phyloP scores from a whole-genome alignment of 1,284 basidiomycete genomes.

The Tylopilus orsonianus region DNA sequence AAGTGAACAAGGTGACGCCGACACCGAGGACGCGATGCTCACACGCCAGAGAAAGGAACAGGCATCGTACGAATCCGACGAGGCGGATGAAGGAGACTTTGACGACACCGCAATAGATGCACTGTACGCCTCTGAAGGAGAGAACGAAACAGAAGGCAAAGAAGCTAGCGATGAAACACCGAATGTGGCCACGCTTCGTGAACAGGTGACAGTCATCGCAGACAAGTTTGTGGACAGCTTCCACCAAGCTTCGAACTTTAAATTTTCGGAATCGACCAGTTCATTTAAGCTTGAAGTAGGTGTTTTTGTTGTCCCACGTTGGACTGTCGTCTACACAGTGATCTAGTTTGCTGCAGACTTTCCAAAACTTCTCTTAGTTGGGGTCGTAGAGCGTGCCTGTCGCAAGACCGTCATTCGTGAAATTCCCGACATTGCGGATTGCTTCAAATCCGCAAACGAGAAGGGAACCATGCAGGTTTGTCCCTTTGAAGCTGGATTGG shows the following conservation, averaged over 20 bases:
- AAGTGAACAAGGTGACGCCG: conserved; percentile 76
- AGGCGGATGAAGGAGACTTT: conserved; percentile 52
- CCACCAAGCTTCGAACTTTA: conserved; percentile 66
- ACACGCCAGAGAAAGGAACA: conserved; percentile 65
- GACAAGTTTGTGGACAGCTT: conserved; percentile 55
- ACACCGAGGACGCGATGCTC: conserved; percentile 76
- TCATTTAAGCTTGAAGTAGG: conserved; percentile 81
- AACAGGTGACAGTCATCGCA: conserved; percentile 46
- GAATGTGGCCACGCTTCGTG: conserved; percentile 38
- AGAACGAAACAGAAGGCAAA: conserved; percentile 35
- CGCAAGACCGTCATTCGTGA: conserved; percentile 83
- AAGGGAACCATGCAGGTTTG: conserved; percentile 54
- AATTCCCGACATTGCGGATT: conserved; percentile 83
- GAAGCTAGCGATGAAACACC: conserved; percentile 38
- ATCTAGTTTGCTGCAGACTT: conserved; percentile 65
- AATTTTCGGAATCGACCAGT: conserved; percentile 74
- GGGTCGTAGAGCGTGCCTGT: conserved; percentile 86
- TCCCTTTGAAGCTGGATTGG: conserved; percentile 1
- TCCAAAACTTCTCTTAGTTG: conserved; percentile 90
- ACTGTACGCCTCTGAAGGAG: conserved; percentile 53
- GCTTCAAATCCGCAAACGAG: conserved; percentile 62
- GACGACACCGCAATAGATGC: conserved; percentile 71
- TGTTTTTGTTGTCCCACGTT: conserved; percentile 11
- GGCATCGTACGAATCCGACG: conserved; percentile 71
- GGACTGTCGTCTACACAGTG: conserved; percentile 1